Base-by-base conservation (phyloP, 345 rosid genomes). In the Boechera retrofracta region DNA sequence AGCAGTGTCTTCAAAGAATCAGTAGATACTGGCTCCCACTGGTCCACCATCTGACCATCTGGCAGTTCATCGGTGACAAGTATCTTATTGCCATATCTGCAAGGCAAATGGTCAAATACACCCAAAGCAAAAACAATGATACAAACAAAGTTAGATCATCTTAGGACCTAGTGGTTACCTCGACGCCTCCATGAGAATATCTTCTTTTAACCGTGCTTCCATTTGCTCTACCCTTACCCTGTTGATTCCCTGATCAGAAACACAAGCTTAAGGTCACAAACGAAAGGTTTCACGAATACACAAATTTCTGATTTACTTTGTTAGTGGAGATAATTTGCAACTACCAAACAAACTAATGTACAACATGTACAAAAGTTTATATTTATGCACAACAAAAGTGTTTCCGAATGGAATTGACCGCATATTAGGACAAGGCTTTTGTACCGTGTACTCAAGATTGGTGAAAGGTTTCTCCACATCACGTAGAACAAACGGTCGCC, bases 1-100 rank as follows among this genome's bases (percentile, higher is more conserved):
- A 95, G 80, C 8, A 97, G 94, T 51, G 98, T 90, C 93, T 95
- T 90, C 83, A 95, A 87, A 55, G 94, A 89, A 88, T 87, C 93
- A 75, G 75, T 39, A 16, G 94, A 92, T 28, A 95, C 96, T 49
- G 94, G 91, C 83, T 92, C 99, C 98, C 98, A 95, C 51, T 90
- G 99, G 82, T 95, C 99, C 70, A 92, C 99, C 92, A 92, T 90
- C 84, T 90, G 98, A 84, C 97, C 97, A 87, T 90, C 94, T 48
- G 99, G 96, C 67, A 95, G 89, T 85, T 95, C 99, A 87, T 92
- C 98, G 49, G 97, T 95, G 81, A 95, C 99, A 72, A 92, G 98
- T 84, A 95, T 92, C 87, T 95, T 95, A 83, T 92, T 90, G 74
- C 94, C 98, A 81, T 89, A 95, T 81, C 98, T 95, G 94, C 67